Conservation (phyloP, 305 asterid species). For the Solanum hybrid region DNA sequence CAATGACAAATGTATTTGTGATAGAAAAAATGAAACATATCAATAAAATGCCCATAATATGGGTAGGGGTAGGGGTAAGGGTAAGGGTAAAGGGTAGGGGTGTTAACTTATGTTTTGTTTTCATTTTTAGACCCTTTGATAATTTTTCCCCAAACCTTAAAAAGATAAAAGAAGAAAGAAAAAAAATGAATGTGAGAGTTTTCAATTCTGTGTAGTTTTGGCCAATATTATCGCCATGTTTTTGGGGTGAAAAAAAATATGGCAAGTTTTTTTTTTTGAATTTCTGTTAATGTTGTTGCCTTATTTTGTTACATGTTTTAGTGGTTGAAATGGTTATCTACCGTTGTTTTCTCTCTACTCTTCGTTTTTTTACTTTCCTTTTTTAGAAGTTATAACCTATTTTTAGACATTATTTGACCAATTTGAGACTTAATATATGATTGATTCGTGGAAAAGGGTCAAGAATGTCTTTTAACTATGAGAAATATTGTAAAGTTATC, state of each 20-base stretch:
- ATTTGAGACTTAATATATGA: not conserved
- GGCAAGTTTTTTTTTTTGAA: not conserved
- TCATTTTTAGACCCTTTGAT: slow-evolving; percentile 44
- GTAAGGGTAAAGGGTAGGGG: not conserved
- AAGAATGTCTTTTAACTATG: not conserved
- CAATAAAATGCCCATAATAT: slow-evolving; percentile 34
- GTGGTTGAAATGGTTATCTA: not conserved
- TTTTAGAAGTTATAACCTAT: not conserved
- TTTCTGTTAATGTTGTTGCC: not conserved
- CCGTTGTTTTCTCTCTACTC: not conserved
- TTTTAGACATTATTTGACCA: not conserved
- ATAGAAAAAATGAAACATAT: slow-evolving; percentile 24
- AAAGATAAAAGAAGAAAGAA: not conserved
- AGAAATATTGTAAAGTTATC: not conserved
- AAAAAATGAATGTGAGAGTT: not conserved
- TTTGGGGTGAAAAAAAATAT: not conserved
- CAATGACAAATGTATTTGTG: not conserved
- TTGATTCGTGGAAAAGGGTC: not conserved
- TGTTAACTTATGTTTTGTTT: slow-evolving; percentile 24
- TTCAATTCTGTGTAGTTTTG: not conserved
- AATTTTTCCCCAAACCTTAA: slow-evolving; percentile 14
- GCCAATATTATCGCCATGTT: slow-evolving; percentile 1
- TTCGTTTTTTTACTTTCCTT: not conserved
- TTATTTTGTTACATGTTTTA: not conserved
- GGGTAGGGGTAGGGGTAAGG: not conserved